Evolutionary conservation across 2,329 filamentous ascomycete species (phyloP), one percentile per base, ranked within the genome.

Genomic region (Epichloe sp.): DNA sequence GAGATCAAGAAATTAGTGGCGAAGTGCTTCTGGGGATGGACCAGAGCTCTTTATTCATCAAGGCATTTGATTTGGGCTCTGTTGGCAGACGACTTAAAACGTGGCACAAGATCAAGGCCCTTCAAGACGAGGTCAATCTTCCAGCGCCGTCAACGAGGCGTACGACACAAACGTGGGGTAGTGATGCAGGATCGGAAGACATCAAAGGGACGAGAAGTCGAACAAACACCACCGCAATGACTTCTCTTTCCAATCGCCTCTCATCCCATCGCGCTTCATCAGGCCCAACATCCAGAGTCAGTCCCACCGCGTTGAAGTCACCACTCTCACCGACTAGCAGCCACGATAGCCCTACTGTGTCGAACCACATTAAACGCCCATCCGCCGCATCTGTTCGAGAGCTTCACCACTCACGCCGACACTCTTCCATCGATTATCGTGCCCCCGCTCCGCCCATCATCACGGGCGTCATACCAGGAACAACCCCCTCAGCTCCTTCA

Each of bases 21-120:
- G 90, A 97, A 60, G 91, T 97, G 4, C 71, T 98, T 40, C 71
- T 98, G 49, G 88, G 87, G 49, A 95, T 97, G 88, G 89, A 96
- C 60, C 91, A 96, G 69, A 87, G 88, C 52, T 94, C 93, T 40
- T 76, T 97, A 15, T 95, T 96, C 65, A 84, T 97, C 72, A 95
- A 95, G 63, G 90, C 93, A 45, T 95, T 96, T 60, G 88, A 96
- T 58, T 76, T 97, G 57, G 91, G 91, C 17, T 88, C 90, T 3
- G 90, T 97, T 58, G 91, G 91, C 8, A 79, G 88, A 52, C 79
- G 91, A 54, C 70, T 97, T 55, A 94, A 94, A 66, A 95, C 90
- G 2, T 97, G 91, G 91, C 88, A 96, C 68, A 95, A 93, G 68
- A 90, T 97, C 66, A 95, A 95, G 67, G 75, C 81, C 3, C 76